phyloP scores from a whole-genome alignment of 495 filamentous ascomycete genomes.

The Staphylotrichum tortipilum region DNA sequence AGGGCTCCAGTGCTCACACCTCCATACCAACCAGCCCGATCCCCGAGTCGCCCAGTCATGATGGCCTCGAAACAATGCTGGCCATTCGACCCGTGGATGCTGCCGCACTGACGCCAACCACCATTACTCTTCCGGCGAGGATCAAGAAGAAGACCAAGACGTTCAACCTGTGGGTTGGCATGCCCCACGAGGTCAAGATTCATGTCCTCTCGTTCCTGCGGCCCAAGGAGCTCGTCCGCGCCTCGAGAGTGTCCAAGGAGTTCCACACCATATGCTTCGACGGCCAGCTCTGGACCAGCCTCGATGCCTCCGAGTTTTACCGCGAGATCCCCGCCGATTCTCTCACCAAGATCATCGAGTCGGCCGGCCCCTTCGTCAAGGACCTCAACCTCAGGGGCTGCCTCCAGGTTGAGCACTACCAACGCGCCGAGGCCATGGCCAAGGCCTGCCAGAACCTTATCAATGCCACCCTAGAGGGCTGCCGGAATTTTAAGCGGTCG shows the following conservation, averaged over 20 bases:
- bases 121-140: slow-evolving; percentile 58
- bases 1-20: slow-evolving; percentile 57
- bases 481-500: slow-evolving; percentile 65
- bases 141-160: slow-evolving; percentile 39
- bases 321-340: slow-evolving; percentile 73
- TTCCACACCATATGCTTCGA: slow-evolving; percentile 90
- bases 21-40: slow-evolving; percentile 46
- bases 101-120: slow-evolving; percentile 30
- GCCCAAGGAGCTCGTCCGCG: slow-evolving; percentile 75
- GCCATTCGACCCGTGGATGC: slow-evolving; percentile 27
- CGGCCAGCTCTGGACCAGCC: slow-evolving; percentile 80
- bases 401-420: slow-evolving; percentile 64
- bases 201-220: slow-evolving; percentile 65
- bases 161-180: slow-evolving; percentile 68
- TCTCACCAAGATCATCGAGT: slow-evolving; percentile 73
- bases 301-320: slow-evolving; percentile 85
- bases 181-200: slow-evolving; percentile 77
- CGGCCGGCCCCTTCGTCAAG: slow-evolving; percentile 79
- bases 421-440: slow-evolving; percentile 64
- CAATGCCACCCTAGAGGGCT: slow-evolving; percentile 81
- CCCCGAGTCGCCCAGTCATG: slow-evolving; percentile 27
- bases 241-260: slow-evolving; percentile 66
- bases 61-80: slow-evolving; percentile 28
- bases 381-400: slow-evolving; percentile 69
- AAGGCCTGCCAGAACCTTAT: slow-evolving; percentile 78